phyloP scores from a whole-genome alignment of 305 asterid species.

The Coffea humblotiana region DNA sequence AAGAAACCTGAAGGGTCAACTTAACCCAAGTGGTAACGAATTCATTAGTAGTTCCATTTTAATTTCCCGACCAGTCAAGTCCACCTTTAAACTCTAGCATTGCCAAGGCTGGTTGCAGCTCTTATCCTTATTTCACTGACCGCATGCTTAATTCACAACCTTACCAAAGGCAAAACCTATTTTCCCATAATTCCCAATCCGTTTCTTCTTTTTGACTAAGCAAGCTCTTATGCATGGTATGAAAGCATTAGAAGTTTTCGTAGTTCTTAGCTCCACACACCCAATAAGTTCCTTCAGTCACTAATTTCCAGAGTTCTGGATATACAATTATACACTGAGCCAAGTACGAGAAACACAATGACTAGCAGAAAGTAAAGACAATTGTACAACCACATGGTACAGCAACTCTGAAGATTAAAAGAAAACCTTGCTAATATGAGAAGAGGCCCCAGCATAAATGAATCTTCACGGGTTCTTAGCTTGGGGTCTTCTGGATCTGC shows the following conservation, averaged over 20 bases:
- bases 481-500: constrained; percentile 78
- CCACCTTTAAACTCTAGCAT: not conserved
- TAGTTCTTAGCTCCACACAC: not conserved
- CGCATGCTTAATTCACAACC: too few relatives aligned
- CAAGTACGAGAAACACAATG: not conserved
- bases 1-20: not conserved
- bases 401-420: constrained; percentile 7
- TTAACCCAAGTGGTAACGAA: not conserved
- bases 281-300: not conserved
- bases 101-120: too few relatives aligned
- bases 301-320: not conserved
- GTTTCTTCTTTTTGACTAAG: not conserved
- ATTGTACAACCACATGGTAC: not conserved
- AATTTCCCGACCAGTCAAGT: not conserved
- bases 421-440: constrained; percentile 82
- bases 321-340: not conserved
- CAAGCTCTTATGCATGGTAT: not conserved
- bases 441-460: constrained; percentile 91
- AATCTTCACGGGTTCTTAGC: constrained; percentile 73
- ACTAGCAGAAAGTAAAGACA: not conserved
- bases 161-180: not conserved
- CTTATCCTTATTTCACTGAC: too few relatives aligned
- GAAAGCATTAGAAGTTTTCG: not conserved
- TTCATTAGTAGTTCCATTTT: not conserved
- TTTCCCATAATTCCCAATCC: not conserved